Base-by-base conservation (phyloP, 2,329 filamentous ascomycete species). In the Aspergillus sp. region DNA sequence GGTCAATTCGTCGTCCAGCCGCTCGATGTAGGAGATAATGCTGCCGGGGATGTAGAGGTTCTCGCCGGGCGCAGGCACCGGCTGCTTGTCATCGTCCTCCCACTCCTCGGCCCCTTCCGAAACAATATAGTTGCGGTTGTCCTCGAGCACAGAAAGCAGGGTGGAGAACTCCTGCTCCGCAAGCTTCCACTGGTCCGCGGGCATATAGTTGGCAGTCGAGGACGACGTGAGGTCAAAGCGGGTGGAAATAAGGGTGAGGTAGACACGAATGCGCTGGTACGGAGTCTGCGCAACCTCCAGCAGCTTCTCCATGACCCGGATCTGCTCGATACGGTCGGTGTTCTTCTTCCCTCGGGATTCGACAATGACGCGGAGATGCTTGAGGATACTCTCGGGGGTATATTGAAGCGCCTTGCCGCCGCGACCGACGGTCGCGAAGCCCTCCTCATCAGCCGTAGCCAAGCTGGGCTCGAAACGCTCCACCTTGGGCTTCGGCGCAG, bases 311-410 rank as follows among this genome's bases (percentile, higher is more conserved):
- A 98, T 93, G 32, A 89, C 81, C 63, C 82, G 81, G 64, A 98
- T 96, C 67, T 98, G 91, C 66, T 98, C 91, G 29, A 76, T 58
- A 30, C 86, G 81, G 62, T 98, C 91, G 44, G 91, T 95, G 71
- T 96, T 96, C 77, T 98, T 98, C 73, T 94, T 93, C 60, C 91
- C 91, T 69, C 91, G 78, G 37, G 89, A 88, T 69, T 98, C 91
- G 57, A 96, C 72, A 55, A 98, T 96, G 32, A 79, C 76, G 36
- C 89, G 79, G 32, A 98, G 74, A 63, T 96, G 86, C 72, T 98
- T 98, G 62, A 96, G 82, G 55, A 98, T 98, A 61, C 88, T 91
- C 69, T 98, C 91, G 14, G 89, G 83, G 8, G 93, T 98, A 64
- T 93, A 96, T 52, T 84, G 80, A 36, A 96, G 72, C 32, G 85